Base-by-base conservation (phyloP, 345 rosid species). In the Theobroma cacao region DNA sequence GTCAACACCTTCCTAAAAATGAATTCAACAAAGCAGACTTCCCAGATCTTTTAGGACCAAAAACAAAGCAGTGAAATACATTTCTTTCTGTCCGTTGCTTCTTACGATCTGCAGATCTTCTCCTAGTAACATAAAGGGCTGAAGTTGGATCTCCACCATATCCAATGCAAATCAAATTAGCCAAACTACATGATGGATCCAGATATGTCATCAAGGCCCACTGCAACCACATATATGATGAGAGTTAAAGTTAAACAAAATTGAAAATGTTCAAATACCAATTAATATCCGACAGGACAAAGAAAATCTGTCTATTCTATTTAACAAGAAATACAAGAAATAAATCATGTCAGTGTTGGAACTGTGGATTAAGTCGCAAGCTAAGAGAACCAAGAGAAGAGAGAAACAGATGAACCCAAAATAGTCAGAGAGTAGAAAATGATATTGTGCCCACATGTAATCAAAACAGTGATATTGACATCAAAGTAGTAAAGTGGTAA, bases 21-120 rank as follows among this genome's bases (percentile, higher is more conserved):
- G 97, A 86, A 84, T 89, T 87, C 74, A 91, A 81, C 24, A 91
- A 65, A 53, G 92, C 83, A 75, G 97, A 87, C 80, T 93, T 91
- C 83, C 98, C 97, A 77, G 97, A 82, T n/a, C 82, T 89, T 79
- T 83, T 82, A 28, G 98, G 91, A 73, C 97, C 96, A 80, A 93
- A 86, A 84, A 89, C 92, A 82, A 78, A 81, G 87, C 96, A 87
- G 74, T 77, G 90, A 74, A 90, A 91, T 75, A 91, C 92, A 82
- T 86, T 89, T 84, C 91, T 89, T 63, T 90, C 93, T 71, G 93
- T 86, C 64, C 38, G 86, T 75, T 88, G 90, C 88, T 91, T 93
- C 91, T 89, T 93, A 53, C 89, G 89, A 83, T 93, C 94, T 52
- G 84, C 71, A 55, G 89, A 82, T 89, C 88, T 91, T 83, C 88